A percentile compares a stretch with the other conserved stretches of the same genome.
Evolutionary conservation across 805 yeast species (phyloP).

Genomic region (Saccharomycopsis selenospora): DNA sequence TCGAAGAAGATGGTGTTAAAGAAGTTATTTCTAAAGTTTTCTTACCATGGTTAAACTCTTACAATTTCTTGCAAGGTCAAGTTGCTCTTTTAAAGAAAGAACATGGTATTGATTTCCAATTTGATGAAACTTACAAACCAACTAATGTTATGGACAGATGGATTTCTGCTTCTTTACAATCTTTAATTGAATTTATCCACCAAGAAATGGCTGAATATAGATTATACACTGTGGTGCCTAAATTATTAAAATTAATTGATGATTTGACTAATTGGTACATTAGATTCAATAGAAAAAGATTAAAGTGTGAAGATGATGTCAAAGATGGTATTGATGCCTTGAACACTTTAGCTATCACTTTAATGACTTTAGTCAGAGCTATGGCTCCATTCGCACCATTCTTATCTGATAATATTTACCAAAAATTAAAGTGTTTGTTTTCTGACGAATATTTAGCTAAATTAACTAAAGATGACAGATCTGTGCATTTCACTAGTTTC

Average conservation of each 20-base stretch:
- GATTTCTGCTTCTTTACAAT: slow-evolving; percentile 94
- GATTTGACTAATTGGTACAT: slow-evolving; percentile 98
- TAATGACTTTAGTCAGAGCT: slow-evolving; percentile 82
- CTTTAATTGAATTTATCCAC: slow-evolving; percentile 80
- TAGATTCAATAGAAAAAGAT: slow-evolving; percentile 94
- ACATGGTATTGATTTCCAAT: slow-evolving; percentile 61
- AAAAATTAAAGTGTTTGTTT: slow-evolving; percentile 58
- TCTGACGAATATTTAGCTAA: slow-evolving; percentile 46
- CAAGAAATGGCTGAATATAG: slow-evolving; percentile 85
- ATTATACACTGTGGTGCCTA: slow-evolving; percentile 94
- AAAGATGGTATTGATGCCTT: slow-evolving; percentile 81
- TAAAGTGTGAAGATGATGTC: slow-evolving; percentile 87
- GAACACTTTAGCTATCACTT: slow-evolving; percentile 85
- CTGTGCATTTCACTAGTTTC: slow-evolving; percentile 90
- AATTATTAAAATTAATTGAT: slow-evolving; percentile 79
- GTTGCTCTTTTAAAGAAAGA: slow-evolving; percentile 77
- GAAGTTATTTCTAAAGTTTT: slow-evolving; percentile 94
- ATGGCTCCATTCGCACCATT: slow-evolving; percentile 99
- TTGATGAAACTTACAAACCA: slow-evolving; percentile 56
- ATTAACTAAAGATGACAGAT: slow-evolving; percentile 55
- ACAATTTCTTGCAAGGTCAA: slow-evolving; percentile 93
- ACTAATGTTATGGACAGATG: slow-evolving; percentile 95
- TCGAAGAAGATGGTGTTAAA: slow-evolving; percentile 98
- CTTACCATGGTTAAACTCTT: slow-evolving; percentile 98
- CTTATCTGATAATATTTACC: slow-evolving; percentile 84